Percentiles rank a stretch among this genome's conserved stretches.
Evolutionary conservation across 306 rosid species (phyloP).

Genomic region (Lathyrus sativus): DNA sequence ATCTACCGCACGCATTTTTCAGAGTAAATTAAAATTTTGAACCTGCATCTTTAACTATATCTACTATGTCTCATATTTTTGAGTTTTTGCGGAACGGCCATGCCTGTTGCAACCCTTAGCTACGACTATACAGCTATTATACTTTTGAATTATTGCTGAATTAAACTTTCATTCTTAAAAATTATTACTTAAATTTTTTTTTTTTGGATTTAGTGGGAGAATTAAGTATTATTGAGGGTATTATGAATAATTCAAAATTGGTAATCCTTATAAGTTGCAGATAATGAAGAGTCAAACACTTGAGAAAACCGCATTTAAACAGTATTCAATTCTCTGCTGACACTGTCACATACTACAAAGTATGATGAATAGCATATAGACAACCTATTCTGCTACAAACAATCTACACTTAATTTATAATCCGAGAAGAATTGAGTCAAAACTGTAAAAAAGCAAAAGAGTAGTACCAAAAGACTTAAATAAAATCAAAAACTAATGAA

Average conservation of each 20-base stretch:
- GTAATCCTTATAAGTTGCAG: background rate
- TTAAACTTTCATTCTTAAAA: no score
- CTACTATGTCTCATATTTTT: no score
- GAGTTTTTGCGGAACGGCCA: no score
- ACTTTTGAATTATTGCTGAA: no score
- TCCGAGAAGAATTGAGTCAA: background rate
- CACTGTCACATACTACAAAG: background rate
- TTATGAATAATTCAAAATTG: background rate
- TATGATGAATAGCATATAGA: slow-evolving; percentile 1
- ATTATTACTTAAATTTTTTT: no score
- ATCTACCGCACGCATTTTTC: no score
- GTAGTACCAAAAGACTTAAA: background rate
- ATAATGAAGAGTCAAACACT: background rate
- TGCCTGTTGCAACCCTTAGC: no score
- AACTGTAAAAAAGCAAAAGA: background rate
- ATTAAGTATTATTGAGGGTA: background rate
- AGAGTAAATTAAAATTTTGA: no score
- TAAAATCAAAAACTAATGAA: background rate
- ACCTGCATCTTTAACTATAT: no score
- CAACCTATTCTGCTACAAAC: slow-evolving; percentile 6
- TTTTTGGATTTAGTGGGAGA: no score
- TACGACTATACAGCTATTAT: no score
- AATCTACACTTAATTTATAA: background rate
- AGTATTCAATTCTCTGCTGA: background rate
- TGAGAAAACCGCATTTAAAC: background rate